phyloP scores from a whole-genome alignment of 1,139 yeast genomes.

The Blastobotrys aristatus region DNA sequence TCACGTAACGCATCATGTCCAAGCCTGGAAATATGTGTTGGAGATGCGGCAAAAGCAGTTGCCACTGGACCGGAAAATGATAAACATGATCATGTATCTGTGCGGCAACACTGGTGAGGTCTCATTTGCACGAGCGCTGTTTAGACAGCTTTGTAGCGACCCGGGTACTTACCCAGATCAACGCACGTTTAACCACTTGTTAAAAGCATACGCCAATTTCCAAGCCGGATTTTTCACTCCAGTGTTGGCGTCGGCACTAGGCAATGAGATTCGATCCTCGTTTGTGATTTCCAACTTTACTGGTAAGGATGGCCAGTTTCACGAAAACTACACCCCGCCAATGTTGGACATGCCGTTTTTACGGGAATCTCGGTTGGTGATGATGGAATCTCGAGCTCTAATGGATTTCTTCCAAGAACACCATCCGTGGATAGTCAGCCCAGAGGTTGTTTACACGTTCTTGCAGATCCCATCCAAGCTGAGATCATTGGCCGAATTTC shows the following conservation, averaged over 20 bases:
- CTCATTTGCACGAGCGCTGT: constrained; percentile 66
- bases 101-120: constrained; percentile 79
- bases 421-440: constrained; percentile 42
- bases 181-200: constrained; percentile 29
- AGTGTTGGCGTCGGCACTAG: constrained; percentile 31
- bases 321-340: constrained; percentile 44
- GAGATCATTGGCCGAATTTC: constrained; percentile 47
- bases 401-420: constrained; percentile 52
- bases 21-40: constrained; percentile 77
- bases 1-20: constrained; percentile 42
- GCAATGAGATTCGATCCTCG: constrained; percentile 28
- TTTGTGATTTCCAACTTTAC: constrained; percentile 22
- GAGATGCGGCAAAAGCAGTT: constrained; percentile 53
- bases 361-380: constrained; percentile 40
- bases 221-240: constrained; percentile 35
- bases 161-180: constrained; percentile 32
- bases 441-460: constrained; percentile 45
- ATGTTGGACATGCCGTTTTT: constrained; percentile 56
- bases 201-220: constrained; percentile 34
- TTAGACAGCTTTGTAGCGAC: constrained; percentile 48
- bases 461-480: constrained; percentile 50
- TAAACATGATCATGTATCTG: constrained; percentile 66
- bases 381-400: constrained; percentile 76
- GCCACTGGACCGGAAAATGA: constrained; percentile 44
- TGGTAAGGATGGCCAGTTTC: not conserved